Conservation (phyloP, 768 basidiomycete species). For the Roridomyces roridus region DNA sequence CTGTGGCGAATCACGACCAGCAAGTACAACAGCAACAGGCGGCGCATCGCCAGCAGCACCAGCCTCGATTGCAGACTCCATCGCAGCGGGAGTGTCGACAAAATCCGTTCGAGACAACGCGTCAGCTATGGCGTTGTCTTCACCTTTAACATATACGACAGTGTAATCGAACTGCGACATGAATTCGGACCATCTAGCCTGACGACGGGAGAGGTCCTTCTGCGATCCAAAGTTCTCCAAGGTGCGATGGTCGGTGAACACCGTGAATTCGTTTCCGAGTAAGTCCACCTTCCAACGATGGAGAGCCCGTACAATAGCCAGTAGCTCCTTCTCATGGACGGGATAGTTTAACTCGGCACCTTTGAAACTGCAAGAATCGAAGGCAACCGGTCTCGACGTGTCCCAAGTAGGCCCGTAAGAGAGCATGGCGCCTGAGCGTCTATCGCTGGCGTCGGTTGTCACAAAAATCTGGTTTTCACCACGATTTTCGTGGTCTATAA, state of each 20-base stretch:
- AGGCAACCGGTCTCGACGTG: slow-evolving; percentile 35
- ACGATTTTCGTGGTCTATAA: slow-evolving; percentile 37
- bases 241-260: slow-evolving; percentile 41
- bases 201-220: slow-evolving; percentile 29
- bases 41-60: background rate
- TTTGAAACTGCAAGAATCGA: slow-evolving; percentile 30
- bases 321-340: slow-evolving; percentile 15
- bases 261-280: slow-evolving; percentile 15
- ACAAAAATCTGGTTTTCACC: slow-evolving; percentile 39
- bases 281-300: slow-evolving; percentile 27
- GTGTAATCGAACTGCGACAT: slow-evolving; percentile 35
- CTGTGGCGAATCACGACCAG: too few relatives aligned
- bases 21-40: too few relatives aligned
- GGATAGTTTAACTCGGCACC: slow-evolving; percentile 37
- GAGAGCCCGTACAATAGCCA: slow-evolving; percentile 35
- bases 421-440: slow-evolving; percentile 32
- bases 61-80: background rate
- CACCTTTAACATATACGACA: slow-evolving; percentile 34
- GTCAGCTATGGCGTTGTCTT: slow-evolving; percentile 36
- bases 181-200: slow-evolving; percentile 36
- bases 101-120: slow-evolving; percentile 30
- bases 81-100: background rate
- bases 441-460: slow-evolving; percentile 34
- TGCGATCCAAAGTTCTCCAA: slow-evolving; percentile 36
- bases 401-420: slow-evolving; percentile 32